Evolutionary conservation across 768 basidiomycete species (phyloP).

Genomic region (Cyclocybe aegerita): DNA sequence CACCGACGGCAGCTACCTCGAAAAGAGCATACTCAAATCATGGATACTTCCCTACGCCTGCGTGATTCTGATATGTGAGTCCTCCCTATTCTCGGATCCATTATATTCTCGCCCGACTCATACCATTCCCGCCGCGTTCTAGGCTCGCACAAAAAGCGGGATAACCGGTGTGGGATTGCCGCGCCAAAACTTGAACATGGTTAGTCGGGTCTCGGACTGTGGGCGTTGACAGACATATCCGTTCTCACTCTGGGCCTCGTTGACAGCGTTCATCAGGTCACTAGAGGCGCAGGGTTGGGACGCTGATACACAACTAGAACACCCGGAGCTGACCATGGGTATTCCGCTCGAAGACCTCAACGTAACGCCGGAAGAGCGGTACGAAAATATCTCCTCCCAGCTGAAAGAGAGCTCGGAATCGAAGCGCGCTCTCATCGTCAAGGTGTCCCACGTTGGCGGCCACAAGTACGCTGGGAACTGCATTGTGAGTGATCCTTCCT

Average conservation of each 20-base stretch:
- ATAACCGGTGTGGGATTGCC: conserved; percentile 88
- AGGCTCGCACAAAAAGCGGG: conserved; percentile 94
- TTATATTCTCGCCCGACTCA: conserved; percentile 12
- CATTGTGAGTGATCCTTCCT: conserved; percentile 56
- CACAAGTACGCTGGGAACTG: conserved; percentile 93
- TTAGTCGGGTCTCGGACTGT: conserved; percentile 30
- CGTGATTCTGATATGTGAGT: conserved; percentile 85
- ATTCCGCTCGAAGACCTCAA: conserved; percentile 61
- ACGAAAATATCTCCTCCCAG: conserved; percentile 51
- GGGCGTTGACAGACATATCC: conserved; percentile 10
- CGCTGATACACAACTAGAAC: conserved; percentile 72
- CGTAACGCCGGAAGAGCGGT: conserved; percentile 51
- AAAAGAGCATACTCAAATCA: conserved; percentile 52
- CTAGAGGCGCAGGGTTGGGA: conserved; percentile 73
- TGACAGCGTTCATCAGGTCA: conserved; percentile 58
- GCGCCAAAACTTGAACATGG: conserved; percentile 82
- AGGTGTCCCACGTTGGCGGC: conserved; percentile 89
- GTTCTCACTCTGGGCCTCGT: conserved; percentile 1
- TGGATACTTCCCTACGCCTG: conserved; percentile 90
- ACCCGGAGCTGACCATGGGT: conserved; percentile 45
- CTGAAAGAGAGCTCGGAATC: conserved; percentile 51
- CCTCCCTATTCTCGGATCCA: background rate
- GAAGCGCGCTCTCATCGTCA: conserved; percentile 79
- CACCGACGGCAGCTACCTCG: conserved; percentile 42
- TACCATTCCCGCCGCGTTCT: conserved; percentile 14